Base-by-base conservation (phyloP, 108 stramenopile genomes). In the Skeletonema grethae region DNA sequence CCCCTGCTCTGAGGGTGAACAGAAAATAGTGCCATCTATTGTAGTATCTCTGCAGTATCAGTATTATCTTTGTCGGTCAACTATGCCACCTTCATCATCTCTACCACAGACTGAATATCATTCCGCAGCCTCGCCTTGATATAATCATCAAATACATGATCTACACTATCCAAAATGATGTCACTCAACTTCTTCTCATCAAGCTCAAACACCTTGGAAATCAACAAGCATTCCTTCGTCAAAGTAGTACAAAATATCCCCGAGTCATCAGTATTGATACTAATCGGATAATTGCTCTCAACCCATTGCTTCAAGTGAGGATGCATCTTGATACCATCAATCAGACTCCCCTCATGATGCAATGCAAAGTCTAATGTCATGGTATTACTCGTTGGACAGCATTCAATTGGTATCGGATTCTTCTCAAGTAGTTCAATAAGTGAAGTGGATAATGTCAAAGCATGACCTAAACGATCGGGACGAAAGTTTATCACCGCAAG, bases 341-440 rank as follows among this genome's bases (percentile, higher is more conserved):
- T 39, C 8, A 91, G 63, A 73, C 78, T 82, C 2, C 85, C 77
- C 6, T 72, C 70, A 41, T 75, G 72, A 68, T 78, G 61, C 7
- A 38, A 31, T 15, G 84, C 83, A 50, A 89, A 64, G 70, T 85
- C 87, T 67, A 90, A 76, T 11, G 92, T 93, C 89, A 90, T 82
- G 28, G 86, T 79, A 77, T 93, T 93, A 41, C 86, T 87, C 11
- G 89, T 90, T 7, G 92, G 92, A 67, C 92, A 93, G 0, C 67
- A 76, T 74, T 93, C 92, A 30, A 93, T 84, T 16, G 88, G 88
- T 62, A 90, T 87, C 10, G 73, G 61, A 4, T 46, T 12, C 7
- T 39, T 8, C 29, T 41, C 22, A 38, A 88, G 41, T 25, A 48
- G 53, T 38, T 85, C n/a, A 57, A 75, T 71, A 8, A 84, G 64